These are phyloP conservation scores for Amaranthus hypochondriacus DNA, from an alignment of 148 eudicot species.

Conservation along the genomic window DNA sequence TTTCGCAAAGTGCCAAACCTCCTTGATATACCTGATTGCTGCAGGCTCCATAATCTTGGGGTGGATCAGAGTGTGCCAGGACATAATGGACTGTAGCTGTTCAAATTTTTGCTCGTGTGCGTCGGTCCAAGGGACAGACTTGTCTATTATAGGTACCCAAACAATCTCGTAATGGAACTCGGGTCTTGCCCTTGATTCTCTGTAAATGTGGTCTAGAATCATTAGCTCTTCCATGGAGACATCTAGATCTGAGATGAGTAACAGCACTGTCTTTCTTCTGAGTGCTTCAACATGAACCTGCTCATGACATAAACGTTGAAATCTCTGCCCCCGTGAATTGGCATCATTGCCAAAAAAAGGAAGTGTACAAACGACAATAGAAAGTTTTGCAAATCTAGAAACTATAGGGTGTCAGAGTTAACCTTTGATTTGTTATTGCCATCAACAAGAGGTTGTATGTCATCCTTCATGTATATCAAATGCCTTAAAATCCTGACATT, in stretches of 20 bases:
- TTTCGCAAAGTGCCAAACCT: slow-evolving; percentile 64
- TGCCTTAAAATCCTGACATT: slow-evolving; percentile 61
- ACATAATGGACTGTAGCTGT: slow-evolving; percentile 54
- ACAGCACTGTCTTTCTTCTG: slow-evolving; percentile 55
- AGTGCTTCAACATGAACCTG: slow-evolving; percentile 73
- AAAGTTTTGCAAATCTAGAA: neutral
- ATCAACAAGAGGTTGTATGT: slow-evolving; percentile 54
- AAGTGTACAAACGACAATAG: neutral
- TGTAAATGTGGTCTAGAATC: slow-evolving; percentile 45
- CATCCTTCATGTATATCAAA: slow-evolving; percentile 57
- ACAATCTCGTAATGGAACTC: slow-evolving; percentile 64
- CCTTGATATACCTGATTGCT: slow-evolving; percentile 61
- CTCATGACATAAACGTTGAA: neutral
- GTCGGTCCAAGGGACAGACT: slow-evolving; percentile 43
- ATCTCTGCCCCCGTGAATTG: too few species aligned
- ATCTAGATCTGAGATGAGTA: slow-evolving; percentile 78
- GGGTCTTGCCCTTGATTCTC: slow-evolving; percentile 36
- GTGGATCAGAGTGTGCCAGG: slow-evolving; percentile 68
- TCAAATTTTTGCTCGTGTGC: slow-evolving; percentile 41
- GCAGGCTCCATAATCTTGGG: slow-evolving; percentile 76
- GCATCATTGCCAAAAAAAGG: neutral
- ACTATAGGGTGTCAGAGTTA: slow-evolving; percentile 3
- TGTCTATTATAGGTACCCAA: slow-evolving; percentile 79
- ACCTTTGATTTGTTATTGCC: slow-evolving; percentile 54
- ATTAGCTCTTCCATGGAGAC: slow-evolving; percentile 48